phyloP scores from a whole-genome alignment of 345 rosid genomes.

The Eucalyptus cladocalyx region DNA sequence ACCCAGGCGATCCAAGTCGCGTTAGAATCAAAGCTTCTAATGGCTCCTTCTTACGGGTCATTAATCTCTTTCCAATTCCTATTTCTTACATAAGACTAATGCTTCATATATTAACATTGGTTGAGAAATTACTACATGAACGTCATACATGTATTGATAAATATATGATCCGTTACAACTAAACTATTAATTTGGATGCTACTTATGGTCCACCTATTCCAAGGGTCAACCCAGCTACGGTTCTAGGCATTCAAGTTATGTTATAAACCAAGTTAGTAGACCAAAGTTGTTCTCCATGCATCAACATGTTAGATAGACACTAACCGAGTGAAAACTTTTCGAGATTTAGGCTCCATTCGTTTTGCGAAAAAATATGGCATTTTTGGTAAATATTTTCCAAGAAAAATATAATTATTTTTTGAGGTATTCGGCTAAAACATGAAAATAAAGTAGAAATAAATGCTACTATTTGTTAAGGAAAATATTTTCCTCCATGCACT shows the following conservation, averaged over 20 bases:
- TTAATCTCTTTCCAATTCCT: not conserved
- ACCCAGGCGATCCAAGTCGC: constrained; percentile 1
- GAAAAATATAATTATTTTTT: too few species aligned
- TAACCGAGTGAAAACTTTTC: not conserved
- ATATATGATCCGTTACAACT: not conserved
- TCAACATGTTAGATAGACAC: not conserved
- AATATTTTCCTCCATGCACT: too few species aligned
- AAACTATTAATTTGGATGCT: not conserved
- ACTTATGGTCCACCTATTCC: not conserved
- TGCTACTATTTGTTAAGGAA: too few species aligned
- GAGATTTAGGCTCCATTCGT: accelerated
- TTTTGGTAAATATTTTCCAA: too few species aligned
- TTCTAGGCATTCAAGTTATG: not conserved
- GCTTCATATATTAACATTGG: not conserved
- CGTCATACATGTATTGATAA: not conserved
- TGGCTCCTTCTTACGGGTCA: constrained; percentile 39
- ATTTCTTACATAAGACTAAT: not conserved
- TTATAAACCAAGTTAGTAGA: not conserved
- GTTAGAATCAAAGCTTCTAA: constrained; percentile 46
- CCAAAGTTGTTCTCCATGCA: not conserved
- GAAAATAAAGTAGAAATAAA: too few species aligned
- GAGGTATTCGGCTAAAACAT: accelerated
- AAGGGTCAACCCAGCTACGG: not conserved
- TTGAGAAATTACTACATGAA: not conserved
- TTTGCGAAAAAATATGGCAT: accelerated